Evolutionary conservation across 495 filamentous ascomycete species (phyloP).

Genomic region (Neurospora sp.): DNA sequence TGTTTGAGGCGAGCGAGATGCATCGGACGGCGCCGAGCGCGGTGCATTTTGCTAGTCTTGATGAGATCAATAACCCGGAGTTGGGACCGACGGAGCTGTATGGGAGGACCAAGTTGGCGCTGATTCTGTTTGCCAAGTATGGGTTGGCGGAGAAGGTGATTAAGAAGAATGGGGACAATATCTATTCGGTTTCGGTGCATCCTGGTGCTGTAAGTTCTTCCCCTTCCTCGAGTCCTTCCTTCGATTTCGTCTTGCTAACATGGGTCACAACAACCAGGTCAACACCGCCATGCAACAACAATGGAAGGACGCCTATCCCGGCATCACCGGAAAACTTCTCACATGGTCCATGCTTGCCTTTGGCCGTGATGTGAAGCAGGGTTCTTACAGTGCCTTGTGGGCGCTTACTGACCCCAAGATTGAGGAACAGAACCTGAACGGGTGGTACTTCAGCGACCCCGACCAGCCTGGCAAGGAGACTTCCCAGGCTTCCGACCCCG

Average conservation of each 20-base stretch:
- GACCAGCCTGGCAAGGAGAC: slow-evolving; percentile 24
- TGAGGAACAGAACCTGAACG: slow-evolving; percentile 32
- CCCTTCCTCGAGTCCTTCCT: no score
- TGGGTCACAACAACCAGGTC: slow-evolving; percentile 13
- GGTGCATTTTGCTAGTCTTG: slow-evolving; percentile 35
- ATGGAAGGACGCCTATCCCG: slow-evolving; percentile 39
- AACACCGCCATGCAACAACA: slow-evolving; percentile 38
- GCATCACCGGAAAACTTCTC: slow-evolving; percentile 29
- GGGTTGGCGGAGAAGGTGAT: slow-evolving; percentile 31
- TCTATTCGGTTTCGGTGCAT: slow-evolving; percentile 33
- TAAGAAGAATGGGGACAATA: slow-evolving; percentile 29
- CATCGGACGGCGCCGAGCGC: slow-evolving; percentile 37
- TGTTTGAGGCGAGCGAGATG: slow-evolving; percentile 45
- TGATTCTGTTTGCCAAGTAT: slow-evolving; percentile 42
- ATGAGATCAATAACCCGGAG: slow-evolving; percentile 44
- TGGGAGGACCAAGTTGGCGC: slow-evolving; percentile 44
- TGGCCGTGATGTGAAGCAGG: slow-evolving; percentile 31
- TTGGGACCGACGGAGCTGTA: slow-evolving; percentile 45
- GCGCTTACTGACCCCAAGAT: slow-evolving; percentile 32
- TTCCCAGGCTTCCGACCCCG: slow-evolving; percentile 29
- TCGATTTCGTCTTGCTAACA: background rate
- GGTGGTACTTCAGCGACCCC: slow-evolving; percentile 31
- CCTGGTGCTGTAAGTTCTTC: slow-evolving; percentile 29
- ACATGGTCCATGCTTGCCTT: slow-evolving; percentile 21
- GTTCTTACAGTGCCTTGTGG: slow-evolving; percentile 34